Percentiles rank a stretch among this genome's conserved stretches.
These are phyloP conservation scores for Clonostachys chloroleuca DNA, from an alignment of 2,329 filamentous ascomycete species.

Conservation along the genomic window DNA sequence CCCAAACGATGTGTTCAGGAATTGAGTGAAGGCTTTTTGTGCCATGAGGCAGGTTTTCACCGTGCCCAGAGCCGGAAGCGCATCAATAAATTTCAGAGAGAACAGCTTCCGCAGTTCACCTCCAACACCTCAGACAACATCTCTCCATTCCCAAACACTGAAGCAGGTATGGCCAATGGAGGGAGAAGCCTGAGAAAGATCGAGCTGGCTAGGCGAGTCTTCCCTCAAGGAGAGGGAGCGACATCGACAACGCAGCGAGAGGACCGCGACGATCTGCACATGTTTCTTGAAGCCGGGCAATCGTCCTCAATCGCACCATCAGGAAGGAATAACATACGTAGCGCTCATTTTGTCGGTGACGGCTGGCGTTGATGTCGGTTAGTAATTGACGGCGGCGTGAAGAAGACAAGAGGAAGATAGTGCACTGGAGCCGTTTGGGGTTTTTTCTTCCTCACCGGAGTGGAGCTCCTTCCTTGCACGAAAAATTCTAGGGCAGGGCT, in stretches of 20 bases:
- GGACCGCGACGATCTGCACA: conserved; percentile 77
- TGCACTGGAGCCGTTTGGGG: not conserved
- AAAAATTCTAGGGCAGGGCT: not conserved
- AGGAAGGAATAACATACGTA: conserved; percentile 48
- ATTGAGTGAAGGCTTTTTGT: conserved; percentile 26
- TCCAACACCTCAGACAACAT: conserved; percentile 70
- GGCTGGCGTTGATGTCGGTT: conserved; percentile 2
- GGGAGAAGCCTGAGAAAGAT: conserved; percentile 65
- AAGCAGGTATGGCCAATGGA: conserved; percentile 42
- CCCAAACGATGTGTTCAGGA: conserved; percentile 41
- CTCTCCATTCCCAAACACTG: conserved; percentile 50
- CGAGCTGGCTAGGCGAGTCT: conserved; percentile 62
- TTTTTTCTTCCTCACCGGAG: not conserved
- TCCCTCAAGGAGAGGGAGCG: conserved; percentile 5
- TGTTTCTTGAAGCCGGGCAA: conserved; percentile 45
- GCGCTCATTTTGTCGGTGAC: conserved; percentile 37
- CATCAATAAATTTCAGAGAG: conserved; percentile 75
- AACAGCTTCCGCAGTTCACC: conserved; percentile 60
- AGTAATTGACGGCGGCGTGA: not conserved
- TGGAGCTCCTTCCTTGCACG: not conserved
- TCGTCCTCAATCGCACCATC: conserved; percentile 23
- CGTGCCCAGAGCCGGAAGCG: conserved; percentile 1
- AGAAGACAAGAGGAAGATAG: conserved; percentile 2
- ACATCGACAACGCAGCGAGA: conserved; percentile 56
- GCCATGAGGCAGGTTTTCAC: conserved; percentile 5